Base-by-base conservation (phyloP, 2,329 filamentous ascomycete genomes). In the Aspergillus transmontanensis region DNA sequence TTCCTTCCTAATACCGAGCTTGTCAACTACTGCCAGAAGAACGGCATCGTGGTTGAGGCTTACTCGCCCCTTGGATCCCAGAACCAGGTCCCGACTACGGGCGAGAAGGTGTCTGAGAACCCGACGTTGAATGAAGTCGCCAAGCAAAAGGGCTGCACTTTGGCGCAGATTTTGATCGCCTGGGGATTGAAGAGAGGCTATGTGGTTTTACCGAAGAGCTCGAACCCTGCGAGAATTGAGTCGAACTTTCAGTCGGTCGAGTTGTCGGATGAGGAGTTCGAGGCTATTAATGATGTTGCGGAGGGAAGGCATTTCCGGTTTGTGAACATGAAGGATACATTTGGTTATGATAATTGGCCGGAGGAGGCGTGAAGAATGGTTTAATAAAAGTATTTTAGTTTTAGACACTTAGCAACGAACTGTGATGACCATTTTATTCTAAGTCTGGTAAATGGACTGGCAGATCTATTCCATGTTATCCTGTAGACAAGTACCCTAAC, bases 291-390 rank as follows among this genome's bases (percentile, higher is more conserved):
- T 77, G 72, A 82, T 64, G 89, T 92, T 10, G 88, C 89, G 0
- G 82, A 86, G 73, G 87, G 87, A 43, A 83, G 89, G 56, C 87
- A 90, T 76, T 86, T 84, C 28, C 86, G 90, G 39, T 92, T 93
- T 72, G 89, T 93, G 62, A 92, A 93, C 80, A 92, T 92, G 90
- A 92, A 91, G 83, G 89, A 91, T 68, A 91, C 88, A 0, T 92
- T 92, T 76, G 90, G 90, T 6, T 91, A 90, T 74, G 83, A 92
- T 70, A 85, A 92, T 56, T 89, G 87, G 87, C 83, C 87, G 0
- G 85, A 88, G 71, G 86, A 89, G 80, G 71, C 72, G 4, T 41
- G 39, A 41, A n/a, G 39, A n/a, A 41, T n/a, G 39, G 7, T 9
- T n/a, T 10, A 10, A 41, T 41, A 41, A 41, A 41, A 41, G 39